Conservation (phyloP, 306 rosid genomes). For the Quercus robur region DNA sequence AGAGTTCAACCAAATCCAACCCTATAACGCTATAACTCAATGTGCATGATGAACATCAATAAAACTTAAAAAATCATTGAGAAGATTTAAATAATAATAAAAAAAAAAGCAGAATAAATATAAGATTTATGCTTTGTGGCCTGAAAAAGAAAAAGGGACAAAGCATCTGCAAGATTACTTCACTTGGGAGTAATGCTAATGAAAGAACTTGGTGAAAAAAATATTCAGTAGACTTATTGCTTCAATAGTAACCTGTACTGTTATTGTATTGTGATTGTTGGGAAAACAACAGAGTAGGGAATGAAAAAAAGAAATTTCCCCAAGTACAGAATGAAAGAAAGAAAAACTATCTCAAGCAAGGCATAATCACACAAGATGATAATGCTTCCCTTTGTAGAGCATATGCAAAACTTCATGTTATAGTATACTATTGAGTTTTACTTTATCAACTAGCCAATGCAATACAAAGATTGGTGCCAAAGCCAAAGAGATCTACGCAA, state of each 20-base stretch:
- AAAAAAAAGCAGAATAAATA: no score
- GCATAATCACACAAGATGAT: constrained; percentile 10
- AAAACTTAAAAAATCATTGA: no score
- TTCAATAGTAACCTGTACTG: not conserved
- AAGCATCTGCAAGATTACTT: not conserved
- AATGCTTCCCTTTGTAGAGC: not conserved
- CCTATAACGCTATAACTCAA: no score
- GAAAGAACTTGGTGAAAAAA: no score
- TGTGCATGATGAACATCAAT: no score
- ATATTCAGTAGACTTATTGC: not conserved
- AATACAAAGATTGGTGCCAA: not conserved
- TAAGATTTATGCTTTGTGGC: not conserved
- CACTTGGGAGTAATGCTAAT: no score
- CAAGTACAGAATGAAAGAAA: not conserved
- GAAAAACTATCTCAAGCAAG: constrained; percentile 27
- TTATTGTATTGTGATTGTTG: not conserved
- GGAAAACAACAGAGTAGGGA: not conserved
- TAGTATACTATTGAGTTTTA: not conserved
- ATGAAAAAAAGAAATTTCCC: not conserved
- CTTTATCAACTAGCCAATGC: not conserved
- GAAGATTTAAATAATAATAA: no score
- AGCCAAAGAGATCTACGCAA: not conserved
- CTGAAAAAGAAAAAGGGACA: not conserved
- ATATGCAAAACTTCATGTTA: not conserved
- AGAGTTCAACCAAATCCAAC: no score